Evolutionary conservation across 306 rosid species (phyloP).

Genomic region (Luffa acutangula): DNA sequence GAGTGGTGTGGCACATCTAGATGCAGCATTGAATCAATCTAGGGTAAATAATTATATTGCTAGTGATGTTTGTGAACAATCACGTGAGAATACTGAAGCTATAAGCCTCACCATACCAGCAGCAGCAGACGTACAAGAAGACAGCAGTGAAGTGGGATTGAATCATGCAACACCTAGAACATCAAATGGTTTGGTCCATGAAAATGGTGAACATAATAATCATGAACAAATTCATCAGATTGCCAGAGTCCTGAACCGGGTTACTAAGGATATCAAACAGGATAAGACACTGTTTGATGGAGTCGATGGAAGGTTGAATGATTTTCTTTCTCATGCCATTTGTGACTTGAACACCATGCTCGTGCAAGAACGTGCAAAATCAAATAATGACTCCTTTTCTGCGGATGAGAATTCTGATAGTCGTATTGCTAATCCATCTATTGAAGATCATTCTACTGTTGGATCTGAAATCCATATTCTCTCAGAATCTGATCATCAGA

Average conservation of each 20-base stretch:
- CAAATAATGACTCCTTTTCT: slow-evolving; percentile 1
- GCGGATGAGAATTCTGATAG: slow-evolving; percentile 17
- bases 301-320: not conserved
- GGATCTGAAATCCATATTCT: slow-evolving; percentile 13
- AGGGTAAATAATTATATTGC: not conserved
- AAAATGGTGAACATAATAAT: slow-evolving; percentile 13
- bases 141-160: slow-evolving; percentile 8
- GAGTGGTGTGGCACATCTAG: slow-evolving; percentile 9
- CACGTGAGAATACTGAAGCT: slow-evolving; percentile 10
- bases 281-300: slow-evolving; percentile 8
- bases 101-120: slow-evolving; percentile 8
- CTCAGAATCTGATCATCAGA: slow-evolving; percentile 16
- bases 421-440: slow-evolving; percentile 13
- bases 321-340: slow-evolving; percentile 4
- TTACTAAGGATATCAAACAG: slow-evolving; percentile 15
- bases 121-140: slow-evolving; percentile 15
- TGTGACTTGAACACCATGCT: slow-evolving; percentile 4
- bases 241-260: not conserved
- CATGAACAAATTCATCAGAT: slow-evolving; percentile 13
- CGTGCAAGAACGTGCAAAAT: slow-evolving; percentile 12
- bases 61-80: slow-evolving; percentile 8
- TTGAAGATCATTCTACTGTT: slow-evolving; percentile 12
- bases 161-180: not conserved
- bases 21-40: slow-evolving; percentile 16
- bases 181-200: slow-evolving; percentile 18